A percentile compares a stretch with the other conserved stretches of the same genome.
Evolutionary conservation across 2,329 filamentous ascomycete genomes (phyloP).

Genomic region (Exophiala dermatitidis): DNA sequence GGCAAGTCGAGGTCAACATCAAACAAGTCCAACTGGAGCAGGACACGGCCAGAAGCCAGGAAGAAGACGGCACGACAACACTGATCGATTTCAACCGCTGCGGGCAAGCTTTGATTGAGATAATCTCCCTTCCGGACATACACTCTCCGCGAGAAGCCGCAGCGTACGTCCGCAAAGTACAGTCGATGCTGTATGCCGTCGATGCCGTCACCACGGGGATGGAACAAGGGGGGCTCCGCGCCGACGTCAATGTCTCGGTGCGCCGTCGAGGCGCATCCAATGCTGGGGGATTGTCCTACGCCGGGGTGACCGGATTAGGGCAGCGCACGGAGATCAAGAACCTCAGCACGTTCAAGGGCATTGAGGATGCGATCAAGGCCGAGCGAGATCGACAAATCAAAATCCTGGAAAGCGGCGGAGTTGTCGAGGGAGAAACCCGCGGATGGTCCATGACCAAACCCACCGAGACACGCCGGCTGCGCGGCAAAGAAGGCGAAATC

Average conservation of each 20-base stretch:
- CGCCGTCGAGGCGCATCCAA: conserved; percentile 50
- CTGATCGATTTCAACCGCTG: conserved; percentile 92
- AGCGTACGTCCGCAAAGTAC: conserved; percentile 81
- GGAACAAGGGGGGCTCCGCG: conserved; percentile 83
- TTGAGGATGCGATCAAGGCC: conserved; percentile 88
- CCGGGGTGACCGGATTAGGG: conserved; percentile 59
- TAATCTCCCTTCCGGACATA: conserved; percentile 85
- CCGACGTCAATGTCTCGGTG: conserved; percentile 93
- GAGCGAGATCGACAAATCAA: conserved; percentile 83
- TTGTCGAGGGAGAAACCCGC: conserved; percentile 76
- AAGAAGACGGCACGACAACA: conserved; percentile 63
- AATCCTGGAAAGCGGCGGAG: conserved; percentile 67
- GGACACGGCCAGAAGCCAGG: conserved; percentile 89
- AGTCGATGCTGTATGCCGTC: conserved; percentile 68
- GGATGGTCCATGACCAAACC: conserved; percentile 78
- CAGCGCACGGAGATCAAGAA: conserved; percentile 97
- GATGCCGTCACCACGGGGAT: conserved; percentile 85
- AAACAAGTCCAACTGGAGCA: conserved; percentile 96
- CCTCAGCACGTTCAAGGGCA: conserved; percentile 83
- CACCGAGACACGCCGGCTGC: conserved; percentile 69
- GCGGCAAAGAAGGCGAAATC: conserved; percentile 92
- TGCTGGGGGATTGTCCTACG: conserved; percentile 42
- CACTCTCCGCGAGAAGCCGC: conserved; percentile 82
- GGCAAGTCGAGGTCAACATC: conserved; percentile 67
- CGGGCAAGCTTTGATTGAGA: conserved; percentile 83